These are phyloP conservation scores for Termitomyces sp. DNA, from an alignment of 768 basidiomycete genomes.

Conservation along the genomic window DNA sequence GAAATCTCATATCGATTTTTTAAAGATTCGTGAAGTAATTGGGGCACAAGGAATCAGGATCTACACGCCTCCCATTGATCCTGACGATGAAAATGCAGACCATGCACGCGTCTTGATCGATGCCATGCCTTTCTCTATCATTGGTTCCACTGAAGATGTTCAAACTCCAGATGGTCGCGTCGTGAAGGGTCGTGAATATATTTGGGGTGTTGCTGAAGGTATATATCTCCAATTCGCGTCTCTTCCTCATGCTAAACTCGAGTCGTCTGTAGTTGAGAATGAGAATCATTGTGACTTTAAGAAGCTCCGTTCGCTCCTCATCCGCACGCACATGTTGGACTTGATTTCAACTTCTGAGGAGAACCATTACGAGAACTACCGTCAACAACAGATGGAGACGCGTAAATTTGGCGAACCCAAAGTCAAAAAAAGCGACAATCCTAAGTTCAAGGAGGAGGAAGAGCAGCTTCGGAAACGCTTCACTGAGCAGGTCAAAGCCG, in stretches of 20 bases:
- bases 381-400: constrained; percentile 99
- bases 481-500: constrained; percentile 99
- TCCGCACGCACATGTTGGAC: constrained; percentile 98
- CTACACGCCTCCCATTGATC: constrained; percentile 89
- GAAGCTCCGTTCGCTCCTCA: constrained; percentile 90
- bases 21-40: constrained; percentile 83
- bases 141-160: constrained; percentile 95
- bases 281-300: constrained; percentile 99
- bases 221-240: constrained; percentile 11
- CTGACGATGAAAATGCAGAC: constrained; percentile 82
- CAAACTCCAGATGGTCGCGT: constrained; percentile 83
- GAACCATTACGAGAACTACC: constrained; percentile 94
- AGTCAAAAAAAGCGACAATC: constrained; percentile 98
- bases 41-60: constrained; percentile 90
- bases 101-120: constrained; percentile 83
- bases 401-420: constrained; percentile 98
- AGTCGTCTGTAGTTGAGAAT: constrained; percentile 72
- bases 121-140: constrained; percentile 98
- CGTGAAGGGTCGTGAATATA: constrained; percentile 97
- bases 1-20: constrained; percentile 1
- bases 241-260: background rate
- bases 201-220: constrained; percentile 99
- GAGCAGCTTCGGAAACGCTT: constrained; percentile 95
- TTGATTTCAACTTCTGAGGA: constrained; percentile 96
- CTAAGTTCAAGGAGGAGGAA: constrained; percentile 99